Conservation (phyloP, 2,329 filamentous ascomycete species). For the Plectosphaerella cucumerina region DNA sequence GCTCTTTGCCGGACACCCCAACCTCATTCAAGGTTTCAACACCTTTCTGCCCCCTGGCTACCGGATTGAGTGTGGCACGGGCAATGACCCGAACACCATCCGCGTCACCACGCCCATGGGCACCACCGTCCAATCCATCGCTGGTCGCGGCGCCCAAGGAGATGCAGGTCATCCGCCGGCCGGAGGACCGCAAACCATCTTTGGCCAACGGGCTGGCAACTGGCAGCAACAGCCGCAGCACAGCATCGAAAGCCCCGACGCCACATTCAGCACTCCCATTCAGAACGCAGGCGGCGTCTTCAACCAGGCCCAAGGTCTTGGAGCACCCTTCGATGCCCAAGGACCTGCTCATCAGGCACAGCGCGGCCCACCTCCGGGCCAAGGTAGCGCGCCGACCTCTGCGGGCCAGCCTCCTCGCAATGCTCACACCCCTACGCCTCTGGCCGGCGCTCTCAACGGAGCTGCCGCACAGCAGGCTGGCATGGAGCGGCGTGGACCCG, state of each 20-base stretch:
- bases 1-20: conserved; percentile 92
- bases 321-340: conserved; percentile 20
- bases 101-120: conserved; percentile 96
- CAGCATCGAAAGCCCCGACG: conserved; percentile 60
- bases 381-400: conserved; percentile 25
- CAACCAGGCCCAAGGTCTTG: conserved; percentile 26
- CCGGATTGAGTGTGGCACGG: conserved; percentile 90
- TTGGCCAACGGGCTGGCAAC: conserved; percentile 43
- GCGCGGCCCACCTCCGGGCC: conserved; percentile 23
- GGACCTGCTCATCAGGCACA: conserved; percentile 26
- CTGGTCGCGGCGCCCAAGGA: conserved; percentile 41
- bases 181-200: conserved; percentile 31
- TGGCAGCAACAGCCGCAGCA: conserved; percentile 56
- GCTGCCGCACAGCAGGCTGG: conserved; percentile 54
- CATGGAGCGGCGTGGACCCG: conserved; percentile 84
- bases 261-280: conserved; percentile 54
- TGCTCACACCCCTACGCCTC: conserved; percentile 57
- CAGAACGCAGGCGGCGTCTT: conserved; percentile 47
- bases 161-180: conserved; percentile 29
- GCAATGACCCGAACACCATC: conserved; percentile 93
- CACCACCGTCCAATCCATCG: conserved; percentile 91
- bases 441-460: conserved; percentile 57
- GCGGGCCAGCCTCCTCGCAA: conserved; percentile 46
- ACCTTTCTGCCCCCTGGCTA: conserved; percentile 96
- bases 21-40: conserved; percentile 95